These are phyloP conservation scores for Triangularia verruculosa DNA, from an alignment of 2,329 filamentous ascomycete genomes.

Conservation along the genomic window DNA sequence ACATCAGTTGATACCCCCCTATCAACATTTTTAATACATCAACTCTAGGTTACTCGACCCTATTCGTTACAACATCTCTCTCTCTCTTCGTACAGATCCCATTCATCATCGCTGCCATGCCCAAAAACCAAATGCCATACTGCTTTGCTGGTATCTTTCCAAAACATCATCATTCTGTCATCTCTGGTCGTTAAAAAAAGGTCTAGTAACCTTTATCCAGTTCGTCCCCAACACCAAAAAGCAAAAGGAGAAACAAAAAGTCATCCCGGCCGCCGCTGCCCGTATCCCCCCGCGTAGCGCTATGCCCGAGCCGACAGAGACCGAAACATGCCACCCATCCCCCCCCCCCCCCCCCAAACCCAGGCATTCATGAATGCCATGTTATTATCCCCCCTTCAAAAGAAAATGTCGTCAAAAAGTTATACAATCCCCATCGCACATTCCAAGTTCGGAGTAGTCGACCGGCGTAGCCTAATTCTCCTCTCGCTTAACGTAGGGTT, in stretches of 20 bases:
- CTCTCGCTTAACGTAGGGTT: slow-evolving; percentile 20
- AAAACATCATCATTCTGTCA: background rate
- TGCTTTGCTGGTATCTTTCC: background rate
- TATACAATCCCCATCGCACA: background rate
- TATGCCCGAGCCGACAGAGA: background rate
- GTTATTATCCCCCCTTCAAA: background rate
- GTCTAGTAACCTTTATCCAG: background rate
- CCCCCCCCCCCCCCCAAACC: too few relatives aligned
- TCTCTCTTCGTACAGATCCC: background rate
- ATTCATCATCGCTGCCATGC: background rate
- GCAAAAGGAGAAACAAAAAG: background rate
- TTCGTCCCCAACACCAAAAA: background rate
- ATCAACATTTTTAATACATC: background rate
- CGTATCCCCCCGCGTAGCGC: background rate
- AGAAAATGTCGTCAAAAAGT: background rate
- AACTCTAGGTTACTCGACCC: background rate
- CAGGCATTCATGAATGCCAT: background rate
- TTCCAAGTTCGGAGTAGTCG: background rate
- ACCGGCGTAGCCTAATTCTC: slow-evolving; percentile 7
- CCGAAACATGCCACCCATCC: background rate
- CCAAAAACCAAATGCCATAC: background rate
- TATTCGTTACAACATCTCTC: background rate
- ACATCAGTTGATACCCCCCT: too few relatives aligned
- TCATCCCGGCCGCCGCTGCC: background rate
- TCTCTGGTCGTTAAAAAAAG: too few relatives aligned